Percentiles rank a stretch among this genome's conserved stretches.
Conservation (phyloP, 257 asterid species). For the Nicotiana noctiflora region DNA sequence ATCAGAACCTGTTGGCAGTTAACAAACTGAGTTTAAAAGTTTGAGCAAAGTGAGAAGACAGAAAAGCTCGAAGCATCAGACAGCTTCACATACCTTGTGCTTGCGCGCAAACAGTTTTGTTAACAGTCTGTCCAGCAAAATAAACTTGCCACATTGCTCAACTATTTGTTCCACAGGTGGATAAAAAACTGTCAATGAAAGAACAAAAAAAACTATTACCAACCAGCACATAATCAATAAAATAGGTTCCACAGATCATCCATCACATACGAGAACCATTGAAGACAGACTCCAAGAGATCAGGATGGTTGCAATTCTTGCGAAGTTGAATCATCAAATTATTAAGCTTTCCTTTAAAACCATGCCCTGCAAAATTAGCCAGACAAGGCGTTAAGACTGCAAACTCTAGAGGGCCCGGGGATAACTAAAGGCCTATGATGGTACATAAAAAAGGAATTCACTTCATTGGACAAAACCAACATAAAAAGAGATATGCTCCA, state of each 20-base stretch:
- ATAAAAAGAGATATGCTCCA: neutral
- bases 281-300: slow-evolving; percentile 80
- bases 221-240: neutral
- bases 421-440: neutral
- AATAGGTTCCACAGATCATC: slow-evolving; percentile 7
- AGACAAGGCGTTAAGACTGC: neutral
- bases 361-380: slow-evolving; percentile 43
- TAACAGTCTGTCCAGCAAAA: slow-evolving; percentile 65
- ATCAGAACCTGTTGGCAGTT: slow-evolving; percentile 61
- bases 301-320: slow-evolving; percentile 98
- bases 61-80: slow-evolving; percentile 1
- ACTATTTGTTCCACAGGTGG: slow-evolving; percentile 87
- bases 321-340: slow-evolving; percentile 93
- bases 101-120: slow-evolving; percentile 65
- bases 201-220: slow-evolving; percentile 8
- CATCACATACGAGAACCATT: slow-evolving; percentile 71
- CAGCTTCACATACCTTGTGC: slow-evolving; percentile 53
- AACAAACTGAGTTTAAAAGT: neutral
- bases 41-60: neutral
- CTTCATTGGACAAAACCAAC: slow-evolving; percentile 2
- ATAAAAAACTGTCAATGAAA: slow-evolving; percentile 39
- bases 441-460: neutral
- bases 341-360: slow-evolving; percentile 66
- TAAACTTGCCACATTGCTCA: slow-evolving; percentile 92
- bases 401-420: neutral